These are phyloP conservation scores for Rhizopogon rudus DNA, from an alignment of 768 basidiomycete genomes.

Conservation along the genomic window DNA sequence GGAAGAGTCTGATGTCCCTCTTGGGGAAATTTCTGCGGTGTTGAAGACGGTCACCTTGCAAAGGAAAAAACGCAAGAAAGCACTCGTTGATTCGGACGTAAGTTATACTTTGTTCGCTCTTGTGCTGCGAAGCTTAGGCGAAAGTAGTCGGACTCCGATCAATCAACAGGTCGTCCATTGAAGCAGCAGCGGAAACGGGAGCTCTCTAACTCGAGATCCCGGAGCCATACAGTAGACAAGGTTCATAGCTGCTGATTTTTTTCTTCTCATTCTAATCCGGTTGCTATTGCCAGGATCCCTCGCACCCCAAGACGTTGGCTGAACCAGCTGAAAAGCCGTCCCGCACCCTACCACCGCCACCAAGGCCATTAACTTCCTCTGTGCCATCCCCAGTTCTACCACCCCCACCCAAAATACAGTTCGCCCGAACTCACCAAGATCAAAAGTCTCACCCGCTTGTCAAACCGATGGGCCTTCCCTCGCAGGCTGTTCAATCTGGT, in stretches of 20 bases:
- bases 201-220: not conserved
- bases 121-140: not conserved
- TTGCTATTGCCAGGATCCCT: not conserved
- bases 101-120: not conserved
- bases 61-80: slow-evolving; percentile 4
- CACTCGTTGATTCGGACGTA: slow-evolving; percentile 11
- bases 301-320: not conserved
- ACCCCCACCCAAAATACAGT: slow-evolving; percentile 12
- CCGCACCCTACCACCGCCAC: not conserved
- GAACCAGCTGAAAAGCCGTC: not conserved
- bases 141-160: slow-evolving; percentile 14
- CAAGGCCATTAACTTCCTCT: not conserved
- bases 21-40: not conserved
- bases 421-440: slow-evolving; percentile 25
- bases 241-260: not conserved
- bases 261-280: not conserved
- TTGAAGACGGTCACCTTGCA: not conserved
- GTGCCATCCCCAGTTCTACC: slow-evolving; percentile 5
- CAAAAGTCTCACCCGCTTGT: slow-evolving; percentile 26
- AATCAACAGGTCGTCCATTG: slow-evolving; percentile 1
- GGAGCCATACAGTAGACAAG: not conserved
- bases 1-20: slow-evolving; percentile 6
- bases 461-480: slow-evolving; percentile 22
- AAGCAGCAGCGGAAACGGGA: not conserved
- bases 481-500: slow-evolving; percentile 19